Base-by-base conservation (phyloP, 768 basidiomycete species). In the Megacollybia marginata region DNA sequence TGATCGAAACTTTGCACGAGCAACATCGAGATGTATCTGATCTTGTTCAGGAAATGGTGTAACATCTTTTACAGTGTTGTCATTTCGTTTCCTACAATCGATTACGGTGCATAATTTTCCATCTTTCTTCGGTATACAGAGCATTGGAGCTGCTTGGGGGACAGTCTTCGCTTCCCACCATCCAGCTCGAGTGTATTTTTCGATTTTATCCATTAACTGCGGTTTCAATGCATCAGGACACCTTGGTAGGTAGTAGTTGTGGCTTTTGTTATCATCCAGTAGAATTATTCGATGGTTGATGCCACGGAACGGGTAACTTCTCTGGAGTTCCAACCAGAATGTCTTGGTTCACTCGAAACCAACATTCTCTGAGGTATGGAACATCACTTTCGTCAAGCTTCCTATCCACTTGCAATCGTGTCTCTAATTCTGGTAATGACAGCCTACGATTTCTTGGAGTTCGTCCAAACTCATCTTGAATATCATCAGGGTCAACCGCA, bases 171-270 rank as follows among this genome's bases (percentile, higher is more conserved):
- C n/a, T n/a, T n/a, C n/a, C n/a, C n/a, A n/a, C n/a, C n/a, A n/a
- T n/a, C n/a, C n/a, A n/a, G n/a, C n/a, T n/a, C n/a, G n/a, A n/a
- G n/a, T n/a, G n/a, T n/a, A n/a, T n/a, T n/a, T n/a, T n/a, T n/a
- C n/a, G n/a, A n/a, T n/a, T n/a, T n/a, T n/a, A n/a, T n/a, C n/a
- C n/a, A n/a, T n/a, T n/a, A n/a, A n/a, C n/a, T n/a, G n/a, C n/a
- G n/a, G n/a, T n/a, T n/a, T n/a, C n/a, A n/a, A n/a, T n/a, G n/a
- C n/a, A n/a, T n/a, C n/a, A n/a, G n/a, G 23, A 35, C 56, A 57
- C 11, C 34, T 11, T 5, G 56, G 42, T n/a, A 42, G 50, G 72
- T 64, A 59, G 80, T 74, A 50, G 68, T 60, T 36, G 72, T 59
- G 59, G 4, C 16, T 23, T 15, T 20, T 33, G 32, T 23, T 28